Percentiles rank a stretch among this genome's conserved stretches.
These are phyloP conservation scores for Diutina sp. DNA, from an alignment of 1,139 yeast genomes.

Conservation along the genomic window DNA sequence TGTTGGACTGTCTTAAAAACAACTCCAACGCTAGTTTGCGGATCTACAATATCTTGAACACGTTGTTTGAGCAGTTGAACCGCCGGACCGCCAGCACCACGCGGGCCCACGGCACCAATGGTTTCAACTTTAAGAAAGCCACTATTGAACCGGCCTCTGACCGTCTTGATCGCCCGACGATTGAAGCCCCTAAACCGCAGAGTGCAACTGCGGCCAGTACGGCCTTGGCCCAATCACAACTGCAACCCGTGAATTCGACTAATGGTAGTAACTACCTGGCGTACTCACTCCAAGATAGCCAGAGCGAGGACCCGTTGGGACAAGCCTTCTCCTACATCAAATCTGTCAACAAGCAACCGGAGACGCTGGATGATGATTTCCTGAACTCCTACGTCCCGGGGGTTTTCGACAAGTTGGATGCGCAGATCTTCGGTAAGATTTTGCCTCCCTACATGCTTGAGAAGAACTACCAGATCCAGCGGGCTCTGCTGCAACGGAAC, in stretches of 20 bases:
- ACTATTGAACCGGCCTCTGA: neutral
- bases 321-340: neutral
- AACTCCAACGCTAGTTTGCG: slow-evolving; percentile 69
- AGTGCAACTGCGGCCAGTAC: neutral
- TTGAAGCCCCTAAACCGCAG: neutral
- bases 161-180: neutral
- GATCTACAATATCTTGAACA: slow-evolving; percentile 67
- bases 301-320: neutral
- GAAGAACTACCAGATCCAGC: slow-evolving; percentile 4
- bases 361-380: neutral
- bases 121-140: neutral
- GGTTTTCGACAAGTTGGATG: slow-evolving; percentile 70
- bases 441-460: slow-evolving; percentile 74
- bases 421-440: slow-evolving; percentile 72
- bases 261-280: neutral
- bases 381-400: slow-evolving; percentile 50
- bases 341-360: neutral
- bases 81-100: slow-evolving; percentile 40
- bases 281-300: neutral
- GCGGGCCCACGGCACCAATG: neutral
- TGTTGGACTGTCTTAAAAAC: slow-evolving; percentile 58
- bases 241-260: neutral
- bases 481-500: neutral
- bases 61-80: slow-evolving; percentile 72
- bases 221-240: neutral